These are phyloP conservation scores for Gossypium herbaceum DNA, from an alignment of 345 rosid species.

Conservation along the genomic window DNA sequence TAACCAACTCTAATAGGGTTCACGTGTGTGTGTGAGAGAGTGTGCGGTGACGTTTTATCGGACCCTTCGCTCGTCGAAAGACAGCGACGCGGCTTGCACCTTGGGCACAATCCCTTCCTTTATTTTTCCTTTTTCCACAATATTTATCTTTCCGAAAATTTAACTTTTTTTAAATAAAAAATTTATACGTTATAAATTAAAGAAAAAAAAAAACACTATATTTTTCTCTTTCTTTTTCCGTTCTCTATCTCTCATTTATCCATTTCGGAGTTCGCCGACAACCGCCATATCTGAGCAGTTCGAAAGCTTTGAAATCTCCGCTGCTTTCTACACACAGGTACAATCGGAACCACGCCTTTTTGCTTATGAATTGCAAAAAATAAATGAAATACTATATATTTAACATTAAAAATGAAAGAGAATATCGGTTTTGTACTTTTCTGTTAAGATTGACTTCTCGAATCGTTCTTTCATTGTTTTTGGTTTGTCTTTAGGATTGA, in stretches of 20 bases:
- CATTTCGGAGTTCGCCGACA: conserved; percentile 28
- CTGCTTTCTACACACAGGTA: conserved; percentile 15
- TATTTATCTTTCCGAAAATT: background rate
- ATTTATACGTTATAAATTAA: background rate
- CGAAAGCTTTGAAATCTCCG: conserved; percentile 8
- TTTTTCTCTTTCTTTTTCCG: background rate
- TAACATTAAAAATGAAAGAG: background rate
- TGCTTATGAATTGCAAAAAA: background rate
- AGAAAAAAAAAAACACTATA: background rate
- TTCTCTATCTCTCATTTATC: conserved; percentile 27
- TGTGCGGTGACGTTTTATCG: conserved; percentile 29
- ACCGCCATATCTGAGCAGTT: conserved; percentile 25
- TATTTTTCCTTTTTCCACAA: background rate
- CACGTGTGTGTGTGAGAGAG: conserved; percentile 27
- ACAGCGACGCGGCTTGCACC: conserved; percentile 31
- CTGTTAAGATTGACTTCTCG: background rate
- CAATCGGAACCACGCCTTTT: background rate
- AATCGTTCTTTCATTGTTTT: background rate
- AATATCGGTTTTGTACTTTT: background rate
- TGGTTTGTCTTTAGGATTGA: conserved; percentile 9
- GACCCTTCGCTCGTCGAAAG: conserved; percentile 14
- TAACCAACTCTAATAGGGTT: conserved; percentile 19
- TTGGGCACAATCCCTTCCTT: background rate
- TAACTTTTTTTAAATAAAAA: background rate
- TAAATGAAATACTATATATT: background rate